Percentiles rank a stretch among this genome's conserved stretches.
Conservation (phyloP, 169 alveolate genomes). For the Theileria parva region DNA sequence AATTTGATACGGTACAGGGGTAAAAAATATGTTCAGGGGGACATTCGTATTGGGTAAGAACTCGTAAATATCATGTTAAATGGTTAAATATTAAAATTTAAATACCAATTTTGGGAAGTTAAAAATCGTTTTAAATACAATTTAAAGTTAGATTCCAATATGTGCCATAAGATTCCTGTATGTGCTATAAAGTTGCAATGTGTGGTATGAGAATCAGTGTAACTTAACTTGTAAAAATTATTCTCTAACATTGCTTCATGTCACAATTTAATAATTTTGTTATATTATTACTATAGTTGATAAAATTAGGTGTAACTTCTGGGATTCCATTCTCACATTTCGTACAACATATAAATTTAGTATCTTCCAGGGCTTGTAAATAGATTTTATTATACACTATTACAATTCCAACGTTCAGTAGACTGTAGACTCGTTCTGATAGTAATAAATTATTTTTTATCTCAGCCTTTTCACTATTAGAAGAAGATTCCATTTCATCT, state of each 20-base stretch:
- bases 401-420: conserved; percentile 20
- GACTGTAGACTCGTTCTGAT: conserved; percentile 30
- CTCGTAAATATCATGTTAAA: neutral
- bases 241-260: neutral
- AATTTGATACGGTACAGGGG: neutral
- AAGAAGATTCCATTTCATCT: neutral
- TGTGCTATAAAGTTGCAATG: neutral
- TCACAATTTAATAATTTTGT: neutral
- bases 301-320: neutral
- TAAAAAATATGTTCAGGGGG: neutral
- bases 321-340: neutral
- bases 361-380: conserved; percentile 28
- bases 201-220: neutral
- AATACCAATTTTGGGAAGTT: neutral
- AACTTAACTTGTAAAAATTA: neutral
- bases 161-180: neutral
- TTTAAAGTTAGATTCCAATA: neutral
- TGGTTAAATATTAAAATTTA: neutral
- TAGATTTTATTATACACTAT: conserved; percentile 21
- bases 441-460: neutral
- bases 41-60: neutral
- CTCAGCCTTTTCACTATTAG: neutral
- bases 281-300: neutral
- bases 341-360: conserved; percentile 20
- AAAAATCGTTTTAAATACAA: neutral